Conservation (phyloP, 768 basidiomycete genomes). For the Pleurotus sapidus region DNA sequence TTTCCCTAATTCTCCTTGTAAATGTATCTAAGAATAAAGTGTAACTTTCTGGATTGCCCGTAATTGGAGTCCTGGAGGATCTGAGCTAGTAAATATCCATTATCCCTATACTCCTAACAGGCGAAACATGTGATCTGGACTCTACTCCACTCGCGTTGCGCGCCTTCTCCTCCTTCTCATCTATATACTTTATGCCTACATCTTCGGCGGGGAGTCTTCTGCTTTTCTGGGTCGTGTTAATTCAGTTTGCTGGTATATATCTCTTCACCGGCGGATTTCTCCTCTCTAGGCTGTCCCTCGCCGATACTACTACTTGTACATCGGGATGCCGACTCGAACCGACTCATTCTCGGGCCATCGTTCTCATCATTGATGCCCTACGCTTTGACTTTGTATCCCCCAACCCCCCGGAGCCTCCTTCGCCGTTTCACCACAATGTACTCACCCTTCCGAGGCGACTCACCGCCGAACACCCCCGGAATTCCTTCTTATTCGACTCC, state of each 20-base stretch:
- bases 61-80: no score
- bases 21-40: no score
- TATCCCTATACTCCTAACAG: no score
- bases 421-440: slow-evolving; percentile 76
- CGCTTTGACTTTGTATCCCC: slow-evolving; percentile 91
- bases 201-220: slow-evolving; percentile 24
- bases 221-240: slow-evolving; percentile 56
- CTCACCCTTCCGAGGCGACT: slow-evolving; percentile 77
- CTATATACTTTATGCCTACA: no score
- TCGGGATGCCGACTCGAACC: slow-evolving; percentile 45
- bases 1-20: no score
- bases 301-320: slow-evolving; percentile 46
- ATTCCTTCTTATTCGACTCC: slow-evolving; percentile 84
- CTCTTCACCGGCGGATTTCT: slow-evolving; percentile 94
- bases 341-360: slow-evolving; percentile 74
- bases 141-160: no score
- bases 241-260: slow-evolving; percentile 80
- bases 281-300: slow-evolving; percentile 70
- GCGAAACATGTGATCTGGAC: no score
- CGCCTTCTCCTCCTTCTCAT: no score
- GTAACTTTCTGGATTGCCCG: no score
- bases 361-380: slow-evolving; percentile 88
- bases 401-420: slow-evolving; percentile 55
- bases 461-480: slow-evolving; percentile 54
- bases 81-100: no score